Percentiles rank a stretch among this genome's conserved stretches.
Evolutionary conservation across 1,284 basidiomycete genomes (phyloP).

Genomic region (Anthracocystis setariae): DNA sequence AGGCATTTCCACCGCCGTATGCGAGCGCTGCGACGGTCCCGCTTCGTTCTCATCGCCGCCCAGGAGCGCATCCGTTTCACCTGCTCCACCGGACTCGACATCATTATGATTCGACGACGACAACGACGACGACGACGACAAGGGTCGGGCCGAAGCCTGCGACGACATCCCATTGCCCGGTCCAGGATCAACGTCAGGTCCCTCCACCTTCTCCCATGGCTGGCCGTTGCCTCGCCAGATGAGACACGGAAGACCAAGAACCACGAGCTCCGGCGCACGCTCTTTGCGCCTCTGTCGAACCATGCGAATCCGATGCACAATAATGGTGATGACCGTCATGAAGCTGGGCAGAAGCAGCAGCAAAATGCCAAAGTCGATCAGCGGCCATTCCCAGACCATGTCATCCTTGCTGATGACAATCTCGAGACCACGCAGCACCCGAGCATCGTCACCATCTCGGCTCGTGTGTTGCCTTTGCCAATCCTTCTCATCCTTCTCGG

Average conservation of each 20-base stretch:
- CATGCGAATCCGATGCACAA: constrained; percentile 59
- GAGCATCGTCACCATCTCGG: constrained; percentile 9
- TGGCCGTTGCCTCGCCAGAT: constrained; percentile 62
- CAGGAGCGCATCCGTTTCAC: constrained; percentile 37
- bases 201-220: constrained; percentile 62
- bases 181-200: constrained; percentile 44
- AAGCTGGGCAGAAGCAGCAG: constrained; percentile 64
- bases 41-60: constrained; percentile 47
- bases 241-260: constrained; percentile 61
- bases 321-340: constrained; percentile 61
- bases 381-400: constrained; percentile 60
- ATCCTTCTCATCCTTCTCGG: constrained; percentile 49
- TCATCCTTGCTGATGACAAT: constrained; percentile 63
- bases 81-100: constrained; percentile 27
- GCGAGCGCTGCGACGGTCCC: constrained; percentile 36
- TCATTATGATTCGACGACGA: no score
- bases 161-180: constrained; percentile 37
- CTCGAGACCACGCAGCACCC: constrained; percentile 47
- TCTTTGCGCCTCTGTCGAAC: constrained; percentile 59
- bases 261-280: constrained; percentile 60
- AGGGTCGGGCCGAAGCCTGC: not conserved
- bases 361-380: constrained; percentile 63
- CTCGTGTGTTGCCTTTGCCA: constrained; percentile 33
- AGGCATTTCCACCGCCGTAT: constrained; percentile 23
- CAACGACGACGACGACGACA: no score